Percentiles rank a stretch among this genome's conserved stretches.
Evolutionary conservation across 805 yeast genomes (phyloP).

Genomic region (Starmerella bombicola): DNA sequence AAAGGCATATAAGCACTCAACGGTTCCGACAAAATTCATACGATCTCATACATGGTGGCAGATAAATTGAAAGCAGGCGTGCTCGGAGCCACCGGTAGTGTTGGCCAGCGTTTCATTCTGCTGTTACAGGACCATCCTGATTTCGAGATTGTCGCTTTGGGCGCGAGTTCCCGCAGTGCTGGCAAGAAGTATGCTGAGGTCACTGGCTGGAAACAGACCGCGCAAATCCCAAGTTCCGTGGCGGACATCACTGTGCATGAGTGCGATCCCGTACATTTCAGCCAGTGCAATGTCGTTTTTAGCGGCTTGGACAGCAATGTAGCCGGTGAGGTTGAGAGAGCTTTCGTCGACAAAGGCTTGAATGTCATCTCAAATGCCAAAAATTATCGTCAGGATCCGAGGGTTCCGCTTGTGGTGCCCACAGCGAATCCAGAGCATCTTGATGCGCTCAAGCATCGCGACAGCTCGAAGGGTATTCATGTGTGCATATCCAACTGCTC

Average conservation of each 20-base stretch:
- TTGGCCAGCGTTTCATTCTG: conserved; percentile 89
- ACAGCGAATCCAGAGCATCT: conserved; percentile 89
- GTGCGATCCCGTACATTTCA: conserved; percentile 64
- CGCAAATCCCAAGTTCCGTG: conserved; percentile 58
- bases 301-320: conserved; percentile 87
- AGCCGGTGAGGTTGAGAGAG: conserved; percentile 87
- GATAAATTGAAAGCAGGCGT: conserved; percentile 47
- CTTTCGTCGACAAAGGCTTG: conserved; percentile 66
- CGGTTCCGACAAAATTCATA: too few relatives aligned
- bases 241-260: conserved; percentile 55
- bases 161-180: conserved; percentile 90
- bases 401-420: conserved; percentile 90
- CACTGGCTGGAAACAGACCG: conserved; percentile 88
- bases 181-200: conserved; percentile 80
- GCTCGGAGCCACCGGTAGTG: conserved; percentile 95
- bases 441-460: conserved; percentile 46
- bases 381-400: conserved; percentile 77
- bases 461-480: conserved; percentile 52
- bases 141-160: conserved; percentile 70
- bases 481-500: conserved; percentile 97
- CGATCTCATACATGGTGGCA: too few relatives aligned
- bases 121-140: conserved; percentile 79
- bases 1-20: too few relatives aligned
- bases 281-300: conserved; percentile 85
- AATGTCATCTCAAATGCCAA: conserved; percentile 90